Percentiles rank a stretch among this genome's conserved stretches.
Conservation (phyloP, 2,329 filamentous ascomycete species). For the Sphaerulina vaccinii region DNA sequence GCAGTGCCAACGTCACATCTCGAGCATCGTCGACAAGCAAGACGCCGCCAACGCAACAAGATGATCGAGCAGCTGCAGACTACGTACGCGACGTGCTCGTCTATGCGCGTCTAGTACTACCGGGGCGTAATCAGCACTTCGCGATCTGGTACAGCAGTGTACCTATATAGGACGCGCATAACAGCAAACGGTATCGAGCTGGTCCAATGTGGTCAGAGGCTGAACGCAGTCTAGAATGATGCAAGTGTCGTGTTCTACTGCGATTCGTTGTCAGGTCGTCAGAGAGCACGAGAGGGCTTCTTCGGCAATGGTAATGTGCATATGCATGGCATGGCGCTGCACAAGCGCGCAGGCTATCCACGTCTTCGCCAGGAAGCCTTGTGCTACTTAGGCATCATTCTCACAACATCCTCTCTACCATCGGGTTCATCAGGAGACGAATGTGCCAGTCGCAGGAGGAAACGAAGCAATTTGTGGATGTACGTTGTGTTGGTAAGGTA, state of each 20-base stretch:
- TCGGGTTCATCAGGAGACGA: too few relatives aligned
- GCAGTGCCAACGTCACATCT: background rate
- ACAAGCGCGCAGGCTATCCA: slow-evolving; percentile 12
- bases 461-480: too few relatives aligned
- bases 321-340: slow-evolving; percentile 11
- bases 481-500: background rate
- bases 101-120: slow-evolving; percentile 10
- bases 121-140: slow-evolving; percentile 1
- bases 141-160: background rate
- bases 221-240: slow-evolving; percentile 6
- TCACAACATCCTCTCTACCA: slow-evolving; percentile 2
- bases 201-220: background rate
- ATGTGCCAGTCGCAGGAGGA: too few relatives aligned
- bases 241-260: slow-evolving; percentile 18
- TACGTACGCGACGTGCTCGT: slow-evolving; percentile 1
- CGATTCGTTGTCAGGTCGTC: slow-evolving; percentile 20
- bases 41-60: background rate
- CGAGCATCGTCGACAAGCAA: background rate
- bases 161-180: background rate
- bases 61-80: background rate
- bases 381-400: slow-evolving; percentile 15
- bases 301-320: slow-evolving; percentile 6
- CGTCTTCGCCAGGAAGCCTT: slow-evolving; percentile 23
- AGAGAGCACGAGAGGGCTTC: slow-evolving; percentile 1
- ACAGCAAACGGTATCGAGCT: background rate